Base-by-base conservation (phyloP, 345 rosid genomes). In the Camelina laxa region DNA sequence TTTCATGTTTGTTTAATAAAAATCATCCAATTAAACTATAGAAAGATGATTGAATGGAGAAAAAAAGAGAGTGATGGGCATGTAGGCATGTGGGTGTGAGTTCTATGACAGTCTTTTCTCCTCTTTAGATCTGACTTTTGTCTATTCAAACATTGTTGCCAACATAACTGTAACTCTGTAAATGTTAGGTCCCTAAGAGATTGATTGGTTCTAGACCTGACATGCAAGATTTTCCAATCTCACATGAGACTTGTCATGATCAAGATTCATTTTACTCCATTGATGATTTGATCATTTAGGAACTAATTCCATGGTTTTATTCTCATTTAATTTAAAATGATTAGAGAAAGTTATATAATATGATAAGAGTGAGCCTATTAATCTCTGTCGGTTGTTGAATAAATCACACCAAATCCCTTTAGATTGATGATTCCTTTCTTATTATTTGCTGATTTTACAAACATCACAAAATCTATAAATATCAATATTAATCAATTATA, bases 1-100 rank as follows among this genome's bases (percentile, higher is more conserved):
- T 19, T 58, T 41, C 17, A 8, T 49, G 62, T 27, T 16, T 50
- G 35, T 39, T 24, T 24, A 67, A 49, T 60, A 31, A 16, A 33
- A 57, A 57, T 0, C 36, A 33, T 2, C 36, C 14, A 22, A 57
- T 33, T 54, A 7, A 65, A 27, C 22, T 47, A 50, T 24, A 19
- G 4, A 8, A 19, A 14, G 31, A 22, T 16, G 50, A 24, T 35
- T 38, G 7, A 35, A 21, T 20, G 19, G 4, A 10, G 7, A 59
- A 67, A 49, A 67, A 38, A 47, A 8, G 2, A 35, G 75, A 70
- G 75, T 76, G 80, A 64, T 70, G 80, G 47, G 75, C 71, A 70
- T 69, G 80, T 76, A 62, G 42, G 49, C 75, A 76, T 70, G 80
- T 77, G 80, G 68, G 56, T 77, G 62, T 59, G 48, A 77, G 81